Conservation (phyloP, 352 stramenopile genomes). For the Phytophthora podocarpi region DNA sequence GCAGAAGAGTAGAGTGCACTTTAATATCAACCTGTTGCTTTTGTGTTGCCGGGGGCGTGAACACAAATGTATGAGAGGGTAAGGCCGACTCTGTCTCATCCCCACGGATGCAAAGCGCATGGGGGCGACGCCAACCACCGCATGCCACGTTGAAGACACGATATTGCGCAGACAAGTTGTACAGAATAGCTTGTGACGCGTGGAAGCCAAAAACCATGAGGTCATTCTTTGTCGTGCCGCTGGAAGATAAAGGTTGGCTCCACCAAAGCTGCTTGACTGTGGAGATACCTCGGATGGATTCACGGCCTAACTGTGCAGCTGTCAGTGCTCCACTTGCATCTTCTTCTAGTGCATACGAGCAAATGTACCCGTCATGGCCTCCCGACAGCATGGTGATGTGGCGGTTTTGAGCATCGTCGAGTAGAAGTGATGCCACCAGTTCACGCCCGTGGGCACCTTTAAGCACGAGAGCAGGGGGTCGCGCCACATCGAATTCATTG, state of each 20-base stretch:
- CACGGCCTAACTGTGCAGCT: slow-evolving; percentile 49
- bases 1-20: slow-evolving; percentile 63
- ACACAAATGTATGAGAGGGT: slow-evolving; percentile 67
- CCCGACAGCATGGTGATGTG: slow-evolving; percentile 55
- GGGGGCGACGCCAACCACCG: slow-evolving; percentile 82
- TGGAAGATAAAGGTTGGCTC: slow-evolving; percentile 8
- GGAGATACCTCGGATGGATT: slow-evolving; percentile 79
- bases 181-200: slow-evolving; percentile 66
- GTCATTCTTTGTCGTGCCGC: slow-evolving; percentile 26
- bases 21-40: slow-evolving; percentile 63
- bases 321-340: slow-evolving; percentile 33
- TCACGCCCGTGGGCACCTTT: slow-evolving; percentile 69
- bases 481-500: neutral
- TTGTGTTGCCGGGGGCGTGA: slow-evolving; percentile 58
- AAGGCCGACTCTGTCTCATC: slow-evolving; percentile 29
- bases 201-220: slow-evolving; percentile 89
- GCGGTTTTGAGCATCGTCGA: slow-evolving; percentile 10
- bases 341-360: slow-evolving; percentile 48
- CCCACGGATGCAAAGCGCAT: slow-evolving; percentile 49
- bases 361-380: slow-evolving; percentile 87
- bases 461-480: slow-evolving; percentile 38
- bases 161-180: slow-evolving; percentile 78
- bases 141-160: slow-evolving; percentile 79
- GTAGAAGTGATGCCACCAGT: slow-evolving; percentile 65
- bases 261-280: slow-evolving; percentile 77